phyloP scores from a whole-genome alignment of 2,329 filamentous ascomycete species.

The Scedosporium apiospermum region DNA sequence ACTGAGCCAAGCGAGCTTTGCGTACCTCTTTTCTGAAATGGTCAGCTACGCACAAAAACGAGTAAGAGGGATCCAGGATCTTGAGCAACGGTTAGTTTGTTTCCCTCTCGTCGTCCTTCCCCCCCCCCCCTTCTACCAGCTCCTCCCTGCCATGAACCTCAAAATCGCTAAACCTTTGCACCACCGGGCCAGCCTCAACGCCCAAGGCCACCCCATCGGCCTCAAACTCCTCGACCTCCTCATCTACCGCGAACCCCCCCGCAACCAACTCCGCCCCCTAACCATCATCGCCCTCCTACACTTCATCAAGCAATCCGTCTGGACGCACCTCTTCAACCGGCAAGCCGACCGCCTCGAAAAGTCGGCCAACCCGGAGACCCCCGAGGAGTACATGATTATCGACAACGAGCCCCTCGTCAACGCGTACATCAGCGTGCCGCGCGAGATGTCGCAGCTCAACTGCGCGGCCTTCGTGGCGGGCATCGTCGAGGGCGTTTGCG shows the following conservation, averaged over 20 bases:
- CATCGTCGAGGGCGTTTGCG: conserved; percentile 90
- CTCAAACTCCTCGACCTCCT: conserved; percentile 92
- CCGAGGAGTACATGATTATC: conserved; percentile 97
- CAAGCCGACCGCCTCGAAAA: conserved; percentile 91
- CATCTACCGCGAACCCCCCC: conserved; percentile 67
- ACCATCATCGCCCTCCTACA: conserved; percentile 86
- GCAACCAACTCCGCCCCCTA: conserved; percentile 67
- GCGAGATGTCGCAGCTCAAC: conserved; percentile 93
- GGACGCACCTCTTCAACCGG: conserved; percentile 84
- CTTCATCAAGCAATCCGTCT: conserved; percentile 87
- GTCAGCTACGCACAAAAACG: conserved; percentile 86
- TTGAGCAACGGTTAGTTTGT: conserved; percentile 68
- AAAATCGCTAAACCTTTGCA: not conserved
- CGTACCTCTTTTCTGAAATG: conserved; percentile 94
- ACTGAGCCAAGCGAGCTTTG: conserved; percentile 87
- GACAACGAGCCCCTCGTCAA: conserved; percentile 98
- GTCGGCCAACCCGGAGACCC: conserved; percentile 67
- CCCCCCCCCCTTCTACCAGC: not conserved
- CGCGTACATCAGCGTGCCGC: conserved; percentile 83
- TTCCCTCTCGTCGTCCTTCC: not conserved
- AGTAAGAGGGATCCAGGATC: conserved; percentile 85
- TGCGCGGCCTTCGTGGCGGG: conserved; percentile 94
- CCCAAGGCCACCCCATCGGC: conserved; percentile 87
- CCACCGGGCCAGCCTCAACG: conserved; percentile 59
- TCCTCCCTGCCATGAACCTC: not conserved